phyloP scores from a whole-genome alignment of 192 early-diverging fungal genomes.

The Umbelopsis sp. region DNA sequence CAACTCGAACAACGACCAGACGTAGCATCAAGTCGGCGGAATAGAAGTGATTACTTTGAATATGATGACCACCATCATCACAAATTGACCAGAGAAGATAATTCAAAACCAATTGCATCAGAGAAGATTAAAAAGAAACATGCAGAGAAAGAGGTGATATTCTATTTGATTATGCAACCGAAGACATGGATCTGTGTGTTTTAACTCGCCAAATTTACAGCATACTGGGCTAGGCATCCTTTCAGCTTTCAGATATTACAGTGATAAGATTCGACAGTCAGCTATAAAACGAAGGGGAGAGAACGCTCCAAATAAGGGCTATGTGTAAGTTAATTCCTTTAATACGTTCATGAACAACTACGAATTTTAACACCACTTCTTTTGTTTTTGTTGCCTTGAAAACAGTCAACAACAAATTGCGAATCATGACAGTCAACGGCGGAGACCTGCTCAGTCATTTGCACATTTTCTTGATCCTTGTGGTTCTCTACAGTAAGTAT shows the following conservation, averaged over 20 bases:
- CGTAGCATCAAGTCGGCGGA: conserved; percentile 9
- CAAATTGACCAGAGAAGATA: conserved; percentile 43
- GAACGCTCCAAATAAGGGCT: conserved; percentile 26
- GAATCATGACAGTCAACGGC: conserved; percentile 24
- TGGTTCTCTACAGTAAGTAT: conserved; percentile 52
- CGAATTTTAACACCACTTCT: neutral
- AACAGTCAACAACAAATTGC: conserved; percentile 36
- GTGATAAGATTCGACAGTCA: conserved; percentile 41
- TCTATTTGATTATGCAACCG: neutral
- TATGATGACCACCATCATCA: conserved; percentile 29
- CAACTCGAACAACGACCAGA: conserved; percentile 21
- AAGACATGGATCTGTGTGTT: neutral
- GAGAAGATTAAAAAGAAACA: conserved; percentile 46
- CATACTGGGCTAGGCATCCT: conserved; percentile 24
- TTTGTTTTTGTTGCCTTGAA: neutral
- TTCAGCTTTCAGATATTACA: conserved; percentile 45
- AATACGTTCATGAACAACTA: neutral
- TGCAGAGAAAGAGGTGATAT: conserved; percentile 21
- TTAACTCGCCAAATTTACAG: neutral
- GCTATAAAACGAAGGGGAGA: conserved; percentile 19
- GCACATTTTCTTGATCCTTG: conserved; percentile 55
- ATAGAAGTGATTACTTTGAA: neutral
- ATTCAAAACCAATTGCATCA: conserved; percentile 39
- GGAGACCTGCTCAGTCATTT: conserved; percentile 51
- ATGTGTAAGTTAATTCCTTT: conserved; percentile 35